Conservation (phyloP, 768 basidiomycete genomes). For the Naematelia encephala region DNA sequence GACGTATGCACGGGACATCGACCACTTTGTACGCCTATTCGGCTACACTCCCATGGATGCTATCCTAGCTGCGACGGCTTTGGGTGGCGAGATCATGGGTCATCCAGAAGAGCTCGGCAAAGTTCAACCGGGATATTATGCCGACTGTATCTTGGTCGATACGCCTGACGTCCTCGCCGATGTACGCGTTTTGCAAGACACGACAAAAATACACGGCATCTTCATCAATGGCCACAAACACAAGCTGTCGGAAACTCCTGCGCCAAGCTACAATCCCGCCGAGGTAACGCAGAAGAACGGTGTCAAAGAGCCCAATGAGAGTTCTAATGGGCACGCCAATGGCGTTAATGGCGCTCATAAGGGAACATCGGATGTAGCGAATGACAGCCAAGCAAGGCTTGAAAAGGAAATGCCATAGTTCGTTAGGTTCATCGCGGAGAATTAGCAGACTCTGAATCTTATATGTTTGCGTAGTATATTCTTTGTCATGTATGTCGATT, state of each 20-base stretch:
- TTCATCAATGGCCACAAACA: not conserved
- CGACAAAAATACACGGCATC: not conserved
- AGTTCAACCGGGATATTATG: not conserved
- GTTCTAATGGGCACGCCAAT: not conserved
- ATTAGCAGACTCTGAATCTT: too few species aligned
- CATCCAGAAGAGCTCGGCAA: not conserved
- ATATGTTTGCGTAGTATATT: too few species aligned
- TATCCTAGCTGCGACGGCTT: not conserved
- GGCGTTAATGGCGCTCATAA: not conserved
- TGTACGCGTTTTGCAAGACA: not conserved
- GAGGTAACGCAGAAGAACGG: not conserved
- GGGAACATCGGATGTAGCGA: not conserved
- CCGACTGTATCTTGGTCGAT: constrained; percentile 1
- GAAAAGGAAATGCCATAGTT: not conserved
- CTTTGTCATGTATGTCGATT: too few species aligned
- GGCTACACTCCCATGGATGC: constrained; percentile 4
- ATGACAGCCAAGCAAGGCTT: not conserved
- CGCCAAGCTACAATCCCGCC: not conserved
- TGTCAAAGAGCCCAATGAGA: not conserved
- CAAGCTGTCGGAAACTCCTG: not conserved
- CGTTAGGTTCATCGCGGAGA: too few species aligned
- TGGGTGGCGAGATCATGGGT: constrained; percentile 4
- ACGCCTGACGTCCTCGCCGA: not conserved
- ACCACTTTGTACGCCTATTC: not conserved
- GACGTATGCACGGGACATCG: not conserved